Evolutionary conservation across 495 filamentous ascomycete species (phyloP), one percentile per base, ranked within the genome.

Genomic region (Cercophora sp.): DNA sequence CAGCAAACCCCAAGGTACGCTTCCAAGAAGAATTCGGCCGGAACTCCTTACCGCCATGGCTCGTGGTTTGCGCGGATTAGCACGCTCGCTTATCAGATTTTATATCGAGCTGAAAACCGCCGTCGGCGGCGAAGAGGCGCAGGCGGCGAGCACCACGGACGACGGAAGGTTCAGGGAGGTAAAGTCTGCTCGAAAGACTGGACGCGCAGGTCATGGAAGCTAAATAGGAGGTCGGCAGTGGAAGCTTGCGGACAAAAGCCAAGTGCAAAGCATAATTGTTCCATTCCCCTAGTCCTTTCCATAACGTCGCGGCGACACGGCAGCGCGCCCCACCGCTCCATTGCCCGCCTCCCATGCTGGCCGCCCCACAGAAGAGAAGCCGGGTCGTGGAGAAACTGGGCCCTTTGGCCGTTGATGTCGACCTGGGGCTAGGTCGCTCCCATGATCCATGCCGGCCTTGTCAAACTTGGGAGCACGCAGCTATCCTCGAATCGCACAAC

Each of bases 31-130:
- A 8, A 26, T 37, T 26, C 5, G 22, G 15, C 23, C 4, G 5
- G 18, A 34, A 31, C 23, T n/a, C 44, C 60, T 39, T 60, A 63
- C 60, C 47, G 60, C 60, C 60, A 63, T 63, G 42, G 23, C 35
- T 52, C 16, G 48, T 29, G 16, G 4, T 40, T 31, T 19, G 46
- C 29, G 29, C 19, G 32, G 29, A 36, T 36, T 18, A n/a, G 15
- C 29, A 9, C 20, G 6, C 23, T 36, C 31, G 29, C 46, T 48
- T 48, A 48, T 48, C 46, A 19, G 29, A 6, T 32, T 32, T 6
- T 32, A 32, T 32, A 32, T 25, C 5, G 9, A 6, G 19, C 19
- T 22, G n/a, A 25, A 13, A 13, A 23, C 19, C 40, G 26, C 15
- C 37, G 19, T 9, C 10, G 37, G 9, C 39, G 19, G 20, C 39